Conservation (phyloP, 768 basidiomycete genomes). For the Boletus rufocinnamomeus region DNA sequence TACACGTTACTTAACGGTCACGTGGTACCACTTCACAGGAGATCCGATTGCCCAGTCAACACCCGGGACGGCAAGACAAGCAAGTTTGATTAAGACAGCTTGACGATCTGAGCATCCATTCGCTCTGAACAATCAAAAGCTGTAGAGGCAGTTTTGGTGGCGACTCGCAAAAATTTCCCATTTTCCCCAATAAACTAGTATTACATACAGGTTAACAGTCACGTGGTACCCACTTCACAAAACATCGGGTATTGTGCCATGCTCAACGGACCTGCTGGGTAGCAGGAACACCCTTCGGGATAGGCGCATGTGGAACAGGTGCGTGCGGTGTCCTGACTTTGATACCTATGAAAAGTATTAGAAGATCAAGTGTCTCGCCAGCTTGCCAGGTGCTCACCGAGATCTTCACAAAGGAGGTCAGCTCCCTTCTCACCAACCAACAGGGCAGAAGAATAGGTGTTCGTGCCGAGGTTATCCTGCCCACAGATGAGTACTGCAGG, state of each 20-base stretch:
- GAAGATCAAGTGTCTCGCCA: background rate
- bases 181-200: slow-evolving; percentile 4
- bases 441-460: slow-evolving; percentile 72
- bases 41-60: too few species aligned
- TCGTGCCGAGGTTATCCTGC: slow-evolving; percentile 72
- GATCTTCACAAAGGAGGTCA: slow-evolving; percentile 58
- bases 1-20: background rate
- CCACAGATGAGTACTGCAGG: slow-evolving; percentile 1
- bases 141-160: too few species aligned
- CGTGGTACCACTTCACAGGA: background rate
- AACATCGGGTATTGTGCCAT: background rate
- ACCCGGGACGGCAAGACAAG: too few species aligned
- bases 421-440: slow-evolving; percentile 73
- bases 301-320: slow-evolving; percentile 67
- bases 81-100: too few species aligned
- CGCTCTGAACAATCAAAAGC: too few species aligned
- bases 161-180: too few species aligned
- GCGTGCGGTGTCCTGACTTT: slow-evolving; percentile 65
- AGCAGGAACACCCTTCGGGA: slow-evolving; percentile 51
- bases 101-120: too few species aligned
- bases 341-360: slow-evolving; percentile 44
- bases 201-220: background rate
- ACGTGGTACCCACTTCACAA: background rate
- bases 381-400: slow-evolving; percentile 45
- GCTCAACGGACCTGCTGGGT: slow-evolving; percentile 40